phyloP scores from a whole-genome alignment of 805 yeast species.

The Wickerhamiella alocasiicola region DNA sequence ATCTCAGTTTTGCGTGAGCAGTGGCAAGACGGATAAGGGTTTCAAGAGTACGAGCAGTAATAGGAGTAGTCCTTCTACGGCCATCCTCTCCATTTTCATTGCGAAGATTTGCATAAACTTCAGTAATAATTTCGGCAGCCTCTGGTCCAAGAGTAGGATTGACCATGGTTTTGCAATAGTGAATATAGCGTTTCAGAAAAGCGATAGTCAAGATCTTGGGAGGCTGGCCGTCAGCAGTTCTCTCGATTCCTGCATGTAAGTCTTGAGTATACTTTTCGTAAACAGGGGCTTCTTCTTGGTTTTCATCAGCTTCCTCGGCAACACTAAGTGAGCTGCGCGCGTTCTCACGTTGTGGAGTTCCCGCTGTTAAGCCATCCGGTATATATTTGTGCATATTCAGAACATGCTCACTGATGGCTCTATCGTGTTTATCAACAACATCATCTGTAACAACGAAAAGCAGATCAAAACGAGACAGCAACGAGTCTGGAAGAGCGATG shows the following conservation, averaged over 20 bases:
- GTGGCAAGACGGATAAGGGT: slow-evolving; percentile 88
- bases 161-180: slow-evolving; percentile 81
- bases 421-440: slow-evolving; percentile 69
- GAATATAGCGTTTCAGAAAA: slow-evolving; percentile 82
- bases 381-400: slow-evolving; percentile 82
- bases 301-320: slow-evolving; percentile 49
- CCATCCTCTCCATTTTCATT: slow-evolving; percentile 44
- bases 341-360: slow-evolving; percentile 82
- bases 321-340: slow-evolving; percentile 62
- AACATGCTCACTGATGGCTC: slow-evolving; percentile 87
- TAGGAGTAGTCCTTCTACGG: slow-evolving; percentile 66
- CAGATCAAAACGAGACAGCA: slow-evolving; percentile 91
- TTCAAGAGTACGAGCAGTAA: slow-evolving; percentile 96
- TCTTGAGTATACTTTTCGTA: slow-evolving; percentile 74
- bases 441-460: slow-evolving; percentile 94
- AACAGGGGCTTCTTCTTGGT: slow-evolving; percentile 32
- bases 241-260: slow-evolving; percentile 64
- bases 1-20: slow-evolving; percentile 93
- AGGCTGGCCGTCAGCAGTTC: slow-evolving; percentile 27
- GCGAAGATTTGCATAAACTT: slow-evolving; percentile 67
- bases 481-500: slow-evolving; percentile 92
- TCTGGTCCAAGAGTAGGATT: slow-evolving; percentile 64
- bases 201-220: slow-evolving; percentile 57
- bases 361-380: slow-evolving; percentile 80
- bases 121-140: slow-evolving; percentile 73